Evolutionary conservation across 495 filamentous ascomycete species (phyloP), one percentile per base, ranked within the genome.

Genomic region (Xylaria cubensis): DNA sequence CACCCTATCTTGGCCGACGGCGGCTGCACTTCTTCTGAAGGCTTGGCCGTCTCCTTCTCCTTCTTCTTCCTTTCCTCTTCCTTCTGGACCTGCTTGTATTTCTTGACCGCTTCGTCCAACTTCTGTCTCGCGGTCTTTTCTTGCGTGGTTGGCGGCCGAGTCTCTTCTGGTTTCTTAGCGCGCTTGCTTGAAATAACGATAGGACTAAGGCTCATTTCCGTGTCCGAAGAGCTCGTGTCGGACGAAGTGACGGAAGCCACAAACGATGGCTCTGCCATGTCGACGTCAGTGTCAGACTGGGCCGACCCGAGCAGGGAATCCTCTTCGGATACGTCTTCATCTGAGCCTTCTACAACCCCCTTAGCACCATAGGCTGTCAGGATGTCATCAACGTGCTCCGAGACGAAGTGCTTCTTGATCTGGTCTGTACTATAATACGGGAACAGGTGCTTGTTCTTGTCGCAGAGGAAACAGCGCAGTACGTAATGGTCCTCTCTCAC

Each of bases 341-440:
- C 53, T 32, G 53, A 56, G 26, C 3, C 12, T 26, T 29, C 26
- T 6, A 19, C 17, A 34, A 32, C 0, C n/a, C 21, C 58, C 36
- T 44, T 10, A 3, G 39, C 6, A 3, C 42, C 68, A 48, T 56
- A 68, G 15, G 53, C 3, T 42, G 24, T 34, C 29, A 64, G 46
- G 36, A 77, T 19, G 62, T 73, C 69, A 15, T 58, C 17, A 34
- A 72, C 53, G 73, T 85, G 83, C 24, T 55, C 74, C 4, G 75
- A 69, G 8, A 53, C 29, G 17, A 84, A 76, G 51, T 85, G 83
- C 15, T 72, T 44, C 41, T 77, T 69, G 69, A 84, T 74, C 19
- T 61, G 51, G 21, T 48, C 17, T 17, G 41, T 7, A 32, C 80
- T 41, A 29, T 75, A 77, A 34, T 71, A 58, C 19, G 77, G 76